phyloP scores from a whole-genome alignment of 495 filamentous ascomycete species.

The Rhypophila decipiens region DNA sequence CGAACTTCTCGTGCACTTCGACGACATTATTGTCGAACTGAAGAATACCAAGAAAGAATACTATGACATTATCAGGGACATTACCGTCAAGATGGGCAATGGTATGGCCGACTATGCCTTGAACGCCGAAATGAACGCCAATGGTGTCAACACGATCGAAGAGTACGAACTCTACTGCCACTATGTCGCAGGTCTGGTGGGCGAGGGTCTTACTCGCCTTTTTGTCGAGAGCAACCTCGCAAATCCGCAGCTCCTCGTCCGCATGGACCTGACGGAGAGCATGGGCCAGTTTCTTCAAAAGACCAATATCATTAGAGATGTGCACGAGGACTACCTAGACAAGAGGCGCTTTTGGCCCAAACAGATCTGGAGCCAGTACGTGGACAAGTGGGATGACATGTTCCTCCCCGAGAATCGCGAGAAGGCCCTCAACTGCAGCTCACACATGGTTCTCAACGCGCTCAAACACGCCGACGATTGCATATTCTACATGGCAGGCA shows the following conservation, averaged over 20 bases:
- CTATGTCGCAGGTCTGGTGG: constrained; percentile 95
- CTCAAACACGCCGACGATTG: constrained; percentile 86
- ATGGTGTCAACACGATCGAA: constrained; percentile 73
- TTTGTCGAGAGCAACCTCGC: constrained; percentile 86
- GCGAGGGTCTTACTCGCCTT: constrained; percentile 83
- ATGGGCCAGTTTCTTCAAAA: constrained; percentile 98
- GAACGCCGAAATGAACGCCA: constrained; percentile 69
- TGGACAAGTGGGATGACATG: constrained; percentile 80
- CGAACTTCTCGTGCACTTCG: constrained; percentile 84
- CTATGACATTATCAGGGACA: constrained; percentile 83
- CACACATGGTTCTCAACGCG: constrained; percentile 89
- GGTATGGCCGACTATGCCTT: constrained; percentile 94
- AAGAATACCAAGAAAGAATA: constrained; percentile 84
- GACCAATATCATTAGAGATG: constrained; percentile 96
- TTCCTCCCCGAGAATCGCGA: constrained; percentile 76
- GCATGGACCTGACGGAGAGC: constrained; percentile 75
- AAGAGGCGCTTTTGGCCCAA: constrained; percentile 87
- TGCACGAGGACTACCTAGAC: constrained; percentile 84
- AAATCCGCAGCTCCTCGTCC: constrained; percentile 74
- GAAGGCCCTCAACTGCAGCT: constrained; percentile 78
- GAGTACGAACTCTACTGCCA: constrained; percentile 97
- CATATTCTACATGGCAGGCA: constrained; percentile 92
- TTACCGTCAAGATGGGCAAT: constrained; percentile 91
- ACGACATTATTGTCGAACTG: constrained; percentile 78
- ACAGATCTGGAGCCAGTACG: constrained; percentile 93